phyloP scores from a whole-genome alignment of 2,329 filamentous ascomycete species.

The Xylaria sp. region DNA sequence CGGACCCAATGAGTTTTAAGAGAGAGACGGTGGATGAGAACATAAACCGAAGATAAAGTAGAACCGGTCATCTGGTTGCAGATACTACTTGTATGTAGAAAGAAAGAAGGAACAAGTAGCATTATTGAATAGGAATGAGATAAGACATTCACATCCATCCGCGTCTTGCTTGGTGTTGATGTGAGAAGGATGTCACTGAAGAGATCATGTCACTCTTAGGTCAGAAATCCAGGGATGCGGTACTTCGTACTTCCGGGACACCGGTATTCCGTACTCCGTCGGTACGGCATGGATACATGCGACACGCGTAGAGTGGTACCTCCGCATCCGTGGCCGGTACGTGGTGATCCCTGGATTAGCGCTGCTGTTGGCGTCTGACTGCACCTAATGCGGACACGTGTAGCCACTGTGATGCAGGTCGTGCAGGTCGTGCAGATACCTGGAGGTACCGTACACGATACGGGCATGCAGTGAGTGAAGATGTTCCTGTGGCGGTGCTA shows the following conservation, averaged over 20 bases:
- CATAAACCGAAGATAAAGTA: slow-evolving; percentile 8
- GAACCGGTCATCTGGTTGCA: neutral
- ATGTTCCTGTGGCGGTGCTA: neutral
- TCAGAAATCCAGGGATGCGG: too few species aligned
- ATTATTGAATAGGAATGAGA: too few species aligned
- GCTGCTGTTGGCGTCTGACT: neutral
- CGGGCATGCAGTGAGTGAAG: neutral
- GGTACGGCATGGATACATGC: too few species aligned
- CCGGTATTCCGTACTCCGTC: too few species aligned
- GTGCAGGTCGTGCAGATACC: neutral
- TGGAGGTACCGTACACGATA: neutral
- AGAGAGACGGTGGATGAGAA: slow-evolving; percentile 4
- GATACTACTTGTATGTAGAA: slow-evolving; percentile 23
- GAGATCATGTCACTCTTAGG: too few species aligned
- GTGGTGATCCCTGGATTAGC: neutral
- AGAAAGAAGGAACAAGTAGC: slow-evolving; percentile 3
- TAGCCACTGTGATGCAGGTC: too few species aligned
- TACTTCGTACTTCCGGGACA: too few species aligned
- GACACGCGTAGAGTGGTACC: too few species aligned
- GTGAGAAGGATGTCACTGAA: too few species aligned
- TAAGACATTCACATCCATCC: too few species aligned
- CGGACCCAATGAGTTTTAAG: neutral
- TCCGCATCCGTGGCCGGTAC: too few species aligned
- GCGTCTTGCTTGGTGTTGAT: too few species aligned
- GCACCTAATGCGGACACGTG: neutral